These are phyloP conservation scores for Adansonia gregorii DNA, from an alignment of 441 rosid genomes.

Conservation along the genomic window DNA sequence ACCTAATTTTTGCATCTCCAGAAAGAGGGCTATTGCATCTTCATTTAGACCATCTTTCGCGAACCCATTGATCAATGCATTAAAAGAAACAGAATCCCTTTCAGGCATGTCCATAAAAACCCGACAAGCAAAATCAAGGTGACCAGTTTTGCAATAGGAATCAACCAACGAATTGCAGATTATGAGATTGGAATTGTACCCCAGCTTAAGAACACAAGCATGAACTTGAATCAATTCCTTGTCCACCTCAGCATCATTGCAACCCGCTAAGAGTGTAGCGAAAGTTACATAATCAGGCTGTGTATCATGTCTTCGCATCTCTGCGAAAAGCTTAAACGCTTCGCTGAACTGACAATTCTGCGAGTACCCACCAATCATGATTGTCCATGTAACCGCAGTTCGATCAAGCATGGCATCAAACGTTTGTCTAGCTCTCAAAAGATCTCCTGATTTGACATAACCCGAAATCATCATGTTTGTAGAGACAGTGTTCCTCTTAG, in stretches of 20 bases:
- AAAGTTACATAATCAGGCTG: conserved; percentile 72
- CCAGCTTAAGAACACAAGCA: conserved; percentile 55
- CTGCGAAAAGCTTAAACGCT: conserved; percentile 60
- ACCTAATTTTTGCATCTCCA: conserved; percentile 58
- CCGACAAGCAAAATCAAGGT: conserved; percentile 48
- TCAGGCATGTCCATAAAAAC: conserved; percentile 53
- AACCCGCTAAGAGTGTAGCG: conserved; percentile 71
- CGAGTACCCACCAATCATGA: conserved; percentile 71
- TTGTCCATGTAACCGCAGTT: conserved; percentile 80
- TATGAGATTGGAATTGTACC: conserved; percentile 44
- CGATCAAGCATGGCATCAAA: conserved; percentile 59
- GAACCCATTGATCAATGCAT: conserved; percentile 67
- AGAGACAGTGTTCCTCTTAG: conserved; percentile 63
- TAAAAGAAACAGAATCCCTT: conserved; percentile 69
- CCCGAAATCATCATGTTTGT: conserved; percentile 68
- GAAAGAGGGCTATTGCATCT: conserved; percentile 57
- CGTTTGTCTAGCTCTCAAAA: conserved; percentile 51
- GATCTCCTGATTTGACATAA: conserved; percentile 56
- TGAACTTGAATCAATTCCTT: conserved; percentile 59
- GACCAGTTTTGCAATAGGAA: conserved; percentile 65
- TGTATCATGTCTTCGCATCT: conserved; percentile 51
- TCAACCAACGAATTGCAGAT: conserved; percentile 71
- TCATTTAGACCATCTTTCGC: conserved; percentile 54
- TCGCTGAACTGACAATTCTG: conserved; percentile 46
- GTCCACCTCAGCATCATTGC: conserved; percentile 36